Percentiles rank a stretch among this genome's conserved stretches.
phyloP scores from a whole-genome alignment of 1,284 basidiomycete genomes.

The Cryptococcus depauperatus region DNA sequence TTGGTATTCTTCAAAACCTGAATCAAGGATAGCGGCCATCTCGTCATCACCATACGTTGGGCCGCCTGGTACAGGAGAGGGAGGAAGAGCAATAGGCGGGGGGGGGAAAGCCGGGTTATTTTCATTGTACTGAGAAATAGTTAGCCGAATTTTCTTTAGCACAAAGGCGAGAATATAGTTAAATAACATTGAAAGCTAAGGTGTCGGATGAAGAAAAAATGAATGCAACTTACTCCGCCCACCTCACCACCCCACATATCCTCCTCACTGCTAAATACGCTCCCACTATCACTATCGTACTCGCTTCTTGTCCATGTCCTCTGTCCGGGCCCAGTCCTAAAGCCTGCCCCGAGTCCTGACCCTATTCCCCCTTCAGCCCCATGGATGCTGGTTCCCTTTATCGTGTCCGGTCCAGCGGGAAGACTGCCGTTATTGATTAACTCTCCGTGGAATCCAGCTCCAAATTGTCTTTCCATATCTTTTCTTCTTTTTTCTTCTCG shows the following conservation, averaged over 20 bases:
- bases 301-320: constrained; percentile 35
- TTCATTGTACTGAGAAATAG: constrained; percentile 88
- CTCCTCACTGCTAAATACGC: constrained; percentile 77
- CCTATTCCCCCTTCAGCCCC: no score
- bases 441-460: constrained; percentile 47
- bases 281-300: constrained; percentile 52
- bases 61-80: constrained; percentile 49
- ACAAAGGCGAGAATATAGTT: no score
- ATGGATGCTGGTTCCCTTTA: no score
- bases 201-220: constrained; percentile 7
- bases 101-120: constrained; percentile 66
- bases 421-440: constrained; percentile 4
- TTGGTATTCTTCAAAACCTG: constrained; percentile 64
- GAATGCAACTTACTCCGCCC: constrained; percentile 45
- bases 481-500: constrained; percentile 77
- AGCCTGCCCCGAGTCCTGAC: constrained; percentile 43
- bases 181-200: not conserved
- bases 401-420: no score
- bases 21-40: constrained; percentile 79
- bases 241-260: constrained; percentile 74
- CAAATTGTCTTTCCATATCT: constrained; percentile 62
- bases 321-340: constrained; percentile 16
- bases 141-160: no score
- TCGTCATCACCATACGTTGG: constrained; percentile 64
- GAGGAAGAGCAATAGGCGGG: constrained; percentile 64